Evolutionary conservation across 2,329 filamentous ascomycete species (phyloP).

Genomic region (Fusarium buharicum): DNA sequence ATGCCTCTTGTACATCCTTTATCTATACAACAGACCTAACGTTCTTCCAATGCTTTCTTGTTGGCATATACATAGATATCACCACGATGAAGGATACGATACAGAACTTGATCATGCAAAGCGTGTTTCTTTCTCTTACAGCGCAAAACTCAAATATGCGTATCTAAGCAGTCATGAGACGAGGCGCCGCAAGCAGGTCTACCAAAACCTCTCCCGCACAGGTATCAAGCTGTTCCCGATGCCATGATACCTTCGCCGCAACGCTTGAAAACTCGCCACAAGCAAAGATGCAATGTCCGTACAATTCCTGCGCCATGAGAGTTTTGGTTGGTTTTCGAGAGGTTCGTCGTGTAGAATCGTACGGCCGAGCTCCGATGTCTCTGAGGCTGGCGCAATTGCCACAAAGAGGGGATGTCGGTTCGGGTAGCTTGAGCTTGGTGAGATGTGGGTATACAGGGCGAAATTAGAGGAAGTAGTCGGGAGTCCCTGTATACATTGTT

Average conservation of each 20-base stretch:
- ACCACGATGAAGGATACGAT: background rate
- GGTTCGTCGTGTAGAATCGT: constrained; percentile 43
- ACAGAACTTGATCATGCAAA: constrained; percentile 34
- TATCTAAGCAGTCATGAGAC: constrained; percentile 44
- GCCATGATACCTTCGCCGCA: constrained; percentile 23
- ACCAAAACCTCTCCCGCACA: constrained; percentile 28
- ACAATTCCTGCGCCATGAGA: constrained; percentile 34
- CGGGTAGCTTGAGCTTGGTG: constrained; percentile 37
- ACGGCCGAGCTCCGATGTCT: constrained; percentile 43
- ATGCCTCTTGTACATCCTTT: background rate
- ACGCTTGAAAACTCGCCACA: constrained; percentile 34
- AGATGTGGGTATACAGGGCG: constrained; percentile 44
- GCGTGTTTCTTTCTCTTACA: constrained; percentile 41
- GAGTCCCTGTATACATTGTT: constrained; percentile 69
- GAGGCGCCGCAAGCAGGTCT: constrained; percentile 27
- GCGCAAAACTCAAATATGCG: constrained; percentile 44
- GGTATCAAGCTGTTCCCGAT: constrained; percentile 29
- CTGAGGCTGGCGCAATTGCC: constrained; percentile 29
- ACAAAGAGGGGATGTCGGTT: constrained; percentile 30
- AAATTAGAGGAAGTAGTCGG: constrained; percentile 96
- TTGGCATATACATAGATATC: constrained; percentile 2
- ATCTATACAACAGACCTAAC: background rate
- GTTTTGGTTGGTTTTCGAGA: constrained; percentile 30
- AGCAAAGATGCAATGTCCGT: constrained; percentile 35
- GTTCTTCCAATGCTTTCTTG: background rate